phyloP scores from a whole-genome alignment of 441 rosid genomes.

The Croton setiger region DNA sequence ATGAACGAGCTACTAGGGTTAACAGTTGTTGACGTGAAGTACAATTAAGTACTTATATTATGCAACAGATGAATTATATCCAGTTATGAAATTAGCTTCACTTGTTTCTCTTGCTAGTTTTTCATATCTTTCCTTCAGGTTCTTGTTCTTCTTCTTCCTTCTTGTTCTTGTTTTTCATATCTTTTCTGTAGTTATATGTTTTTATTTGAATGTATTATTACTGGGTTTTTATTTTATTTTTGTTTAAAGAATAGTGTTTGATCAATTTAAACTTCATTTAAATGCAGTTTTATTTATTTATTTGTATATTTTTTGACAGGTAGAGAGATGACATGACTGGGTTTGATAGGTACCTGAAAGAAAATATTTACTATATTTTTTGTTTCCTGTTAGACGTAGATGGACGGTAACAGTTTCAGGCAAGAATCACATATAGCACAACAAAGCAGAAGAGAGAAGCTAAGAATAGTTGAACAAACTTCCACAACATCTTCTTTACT shows the following conservation, averaged over 20 bases:
- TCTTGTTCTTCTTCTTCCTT: too few species aligned
- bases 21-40: slow-evolving; percentile 16
- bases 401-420: slow-evolving; percentile 36
- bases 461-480: slow-evolving; percentile 31
- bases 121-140: neutral
- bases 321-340: neutral
- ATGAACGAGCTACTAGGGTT: slow-evolving; percentile 22
- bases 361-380: too few species aligned
- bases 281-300: too few species aligned
- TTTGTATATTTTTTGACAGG: neutral
- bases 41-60: neutral
- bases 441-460: slow-evolving; percentile 50
- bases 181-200: too few species aligned
- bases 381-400: slow-evolving; percentile 2
- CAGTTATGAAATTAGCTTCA: neutral
- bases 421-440: slow-evolving; percentile 48
- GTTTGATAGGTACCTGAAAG: neutral
- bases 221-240: too few species aligned
- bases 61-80: neutral
- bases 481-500: slow-evolving; percentile 14
- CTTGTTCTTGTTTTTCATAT: neutral
- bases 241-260: neutral
- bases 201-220: neutral
- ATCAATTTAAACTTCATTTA: neutral
- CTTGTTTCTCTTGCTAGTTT: neutral